Evolutionary conservation across 176 grass and related monocot species (phyloP), one percentile per base, ranked within the genome.

Genomic region (Aegilops tauschii): DNA sequence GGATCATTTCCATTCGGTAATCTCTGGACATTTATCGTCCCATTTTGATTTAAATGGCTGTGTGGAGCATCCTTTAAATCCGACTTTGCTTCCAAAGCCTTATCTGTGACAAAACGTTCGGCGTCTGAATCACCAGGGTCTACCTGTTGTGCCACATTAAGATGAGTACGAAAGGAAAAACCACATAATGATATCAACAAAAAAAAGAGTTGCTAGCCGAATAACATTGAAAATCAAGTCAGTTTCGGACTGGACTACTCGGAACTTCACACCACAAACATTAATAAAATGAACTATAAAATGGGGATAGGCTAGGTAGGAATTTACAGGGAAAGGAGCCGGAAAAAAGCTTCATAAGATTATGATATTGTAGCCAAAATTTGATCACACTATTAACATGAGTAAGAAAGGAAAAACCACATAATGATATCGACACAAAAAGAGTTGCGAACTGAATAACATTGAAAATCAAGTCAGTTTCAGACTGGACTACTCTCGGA

Each of bases 91-190:
- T 87, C 77, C 79, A 88, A 75, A 87, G 65, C 37, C 21, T 80
- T 88, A 86, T 88, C 89, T 37, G 79, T 78, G 40, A 65, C 73
- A 76, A 78, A 88, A 77, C 69, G 85, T 82, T 99, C 89, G 69
- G 73, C 36, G 6, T 92, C 94, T 90, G 92, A 95, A 78, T 84
- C 91, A 54, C 68, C 94, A 72, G 87, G 85, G 75, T 87, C 87
- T 39, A 83, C 92, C 97, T 99, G 85, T 52, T 89, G 85, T 74
- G 73, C 12, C 42, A 69, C 47, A 82, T 83, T 78, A 74, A 21
- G 76, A 39, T 69, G 34, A 80, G 65, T 61, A 82, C 25, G 30
- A 77, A 83, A 86, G 31, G 20, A 81, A 42, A 69, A 17, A 50
- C 29, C 8, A 12, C 61, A 40, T 78, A 34, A 84, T 84, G 84